These are phyloP conservation scores for Holtermanniella nyarrowii DNA, from an alignment of 768 basidiomycete genomes.

Conservation along the genomic window DNA sequence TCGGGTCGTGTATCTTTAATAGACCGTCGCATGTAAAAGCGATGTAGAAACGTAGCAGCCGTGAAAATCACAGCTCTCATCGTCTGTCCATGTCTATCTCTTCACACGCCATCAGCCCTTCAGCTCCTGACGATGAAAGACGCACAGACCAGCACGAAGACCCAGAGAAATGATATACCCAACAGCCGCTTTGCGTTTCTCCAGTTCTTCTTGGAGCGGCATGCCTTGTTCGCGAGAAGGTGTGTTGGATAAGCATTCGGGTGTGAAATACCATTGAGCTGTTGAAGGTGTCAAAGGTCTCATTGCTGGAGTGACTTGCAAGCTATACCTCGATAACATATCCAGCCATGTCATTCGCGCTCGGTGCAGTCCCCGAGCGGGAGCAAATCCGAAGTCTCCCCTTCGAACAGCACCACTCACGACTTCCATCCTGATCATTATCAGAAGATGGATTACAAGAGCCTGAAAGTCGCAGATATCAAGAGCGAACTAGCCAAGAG, in stretches of 20 bases:
- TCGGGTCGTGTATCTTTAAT: constrained; percentile 18
- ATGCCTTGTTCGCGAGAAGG: constrained; percentile 26
- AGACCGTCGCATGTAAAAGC: constrained; percentile 39
- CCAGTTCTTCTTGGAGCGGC: constrained; percentile 13
- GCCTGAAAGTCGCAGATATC: constrained; percentile 34
- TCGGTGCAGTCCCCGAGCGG: no score
- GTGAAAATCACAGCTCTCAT: constrained; percentile 16
- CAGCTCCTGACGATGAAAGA: background rate
- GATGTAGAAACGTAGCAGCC: constrained; percentile 30
- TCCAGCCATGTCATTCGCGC: no score
- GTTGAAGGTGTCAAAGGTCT: constrained; percentile 16
- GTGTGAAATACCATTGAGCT: constrained; percentile 34
- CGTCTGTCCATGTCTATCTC: background rate
- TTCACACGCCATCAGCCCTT: background rate
- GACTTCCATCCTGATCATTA: no score
- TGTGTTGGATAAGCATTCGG: constrained; percentile 14
- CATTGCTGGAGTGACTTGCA: no score
- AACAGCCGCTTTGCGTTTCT: constrained; percentile 15
- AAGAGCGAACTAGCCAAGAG: constrained; percentile 34
- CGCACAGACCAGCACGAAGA: constrained; percentile 9
- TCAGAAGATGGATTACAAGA: constrained; percentile 11
- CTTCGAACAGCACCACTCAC: no score
- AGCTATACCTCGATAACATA: no score
- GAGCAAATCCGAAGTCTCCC: no score
- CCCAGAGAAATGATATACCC: constrained; percentile 23